These are phyloP conservation scores for Umbelopsis sp. DNA, from an alignment of 192 early-diverging fungal genomes.

Conservation along the genomic window DNA sequence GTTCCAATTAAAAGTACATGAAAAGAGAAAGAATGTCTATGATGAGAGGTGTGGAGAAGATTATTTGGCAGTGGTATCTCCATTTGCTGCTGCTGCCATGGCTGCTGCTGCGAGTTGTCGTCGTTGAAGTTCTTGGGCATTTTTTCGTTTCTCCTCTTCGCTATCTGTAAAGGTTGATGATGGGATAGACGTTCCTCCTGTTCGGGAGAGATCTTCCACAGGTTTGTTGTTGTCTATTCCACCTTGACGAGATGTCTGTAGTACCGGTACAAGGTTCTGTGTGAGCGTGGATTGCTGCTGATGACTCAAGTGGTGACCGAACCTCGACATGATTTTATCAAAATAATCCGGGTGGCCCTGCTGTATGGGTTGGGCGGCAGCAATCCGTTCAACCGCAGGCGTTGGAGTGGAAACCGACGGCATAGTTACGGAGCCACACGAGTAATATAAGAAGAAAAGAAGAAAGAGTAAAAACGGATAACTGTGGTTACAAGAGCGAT, in stretches of 20 bases:
- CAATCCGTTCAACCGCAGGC: background rate
- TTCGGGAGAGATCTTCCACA: background rate
- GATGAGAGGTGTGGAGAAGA: background rate
- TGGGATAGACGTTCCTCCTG: background rate
- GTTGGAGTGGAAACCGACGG: conserved; percentile 9
- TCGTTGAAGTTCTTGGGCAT: background rate
- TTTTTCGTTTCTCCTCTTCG: conserved; percentile 7
- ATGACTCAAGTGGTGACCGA: conserved; percentile 22
- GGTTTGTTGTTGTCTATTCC: background rate
- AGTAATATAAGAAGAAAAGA: background rate
- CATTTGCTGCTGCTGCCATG: background rate
- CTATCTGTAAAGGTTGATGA: background rate
- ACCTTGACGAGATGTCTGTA: conserved; percentile 17
- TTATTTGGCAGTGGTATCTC: background rate
- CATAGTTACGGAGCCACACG: background rate
- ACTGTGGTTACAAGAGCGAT: background rate
- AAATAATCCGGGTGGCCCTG: conserved; percentile 19
- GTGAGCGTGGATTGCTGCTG: conserved; percentile 19
- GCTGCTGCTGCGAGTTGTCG: background rate
- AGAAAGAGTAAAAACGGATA: background rate
- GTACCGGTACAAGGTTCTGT: conserved; percentile 6
- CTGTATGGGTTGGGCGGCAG: background rate
- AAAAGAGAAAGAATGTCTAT: background rate
- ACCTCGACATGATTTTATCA: conserved; percentile 24
- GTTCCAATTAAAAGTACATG: background rate